Base-by-base conservation (phyloP, 352 stramenopile species). In the Phytophthora boehmeriae region DNA sequence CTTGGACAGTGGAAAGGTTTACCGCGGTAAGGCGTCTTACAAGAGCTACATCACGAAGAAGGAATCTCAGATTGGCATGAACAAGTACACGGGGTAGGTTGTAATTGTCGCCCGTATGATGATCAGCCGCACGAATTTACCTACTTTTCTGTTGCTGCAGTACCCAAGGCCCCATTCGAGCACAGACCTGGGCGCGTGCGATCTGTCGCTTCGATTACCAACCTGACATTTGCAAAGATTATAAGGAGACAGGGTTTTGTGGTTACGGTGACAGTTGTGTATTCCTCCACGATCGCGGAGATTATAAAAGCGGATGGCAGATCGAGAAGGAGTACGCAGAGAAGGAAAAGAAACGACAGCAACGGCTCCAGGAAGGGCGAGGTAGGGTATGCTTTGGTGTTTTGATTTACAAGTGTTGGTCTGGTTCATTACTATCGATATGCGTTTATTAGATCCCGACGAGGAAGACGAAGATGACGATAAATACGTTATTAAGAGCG, bases 181-280 rank as follows among this genome's bases (percentile, higher is more conserved):
- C 96, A 16, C 84, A 98, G 34, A 96, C 88, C 2, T 98, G 97
- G 76, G 84, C 98, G 4, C 85, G 97, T 5, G 93, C 93, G 17
- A 99, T 98, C 44, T 97, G 77, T 25, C 89, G 95, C 19, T 99
- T 99, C 60, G 97, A 99, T 63, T 99, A 99, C 76, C 77, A 89
- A 71, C 95, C 96, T 2, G 96, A 99, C 64, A 93, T 99, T 50
- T 99, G 98, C 78, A 99, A 99, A 70, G 98, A 99, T 74, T 99
- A 99, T 83, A 99, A 99, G 61, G 97, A 99, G 49, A 99, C 98
- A 6, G 98, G 98, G 23, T 99, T 99, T 73, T 99, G 97, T 63
- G 97, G 97, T 38, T 99, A 98, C 71, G 98, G 98, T 2, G 86
- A 95, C 44, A 91, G 77, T 59, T 99, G 97, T 66, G 99, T 98